A percentile compares a stretch with the other conserved stretches of the same genome.
Evolutionary conservation across 2,329 filamentous ascomycete genomes (phyloP).

Genomic region (Lojkania enalia): DNA sequence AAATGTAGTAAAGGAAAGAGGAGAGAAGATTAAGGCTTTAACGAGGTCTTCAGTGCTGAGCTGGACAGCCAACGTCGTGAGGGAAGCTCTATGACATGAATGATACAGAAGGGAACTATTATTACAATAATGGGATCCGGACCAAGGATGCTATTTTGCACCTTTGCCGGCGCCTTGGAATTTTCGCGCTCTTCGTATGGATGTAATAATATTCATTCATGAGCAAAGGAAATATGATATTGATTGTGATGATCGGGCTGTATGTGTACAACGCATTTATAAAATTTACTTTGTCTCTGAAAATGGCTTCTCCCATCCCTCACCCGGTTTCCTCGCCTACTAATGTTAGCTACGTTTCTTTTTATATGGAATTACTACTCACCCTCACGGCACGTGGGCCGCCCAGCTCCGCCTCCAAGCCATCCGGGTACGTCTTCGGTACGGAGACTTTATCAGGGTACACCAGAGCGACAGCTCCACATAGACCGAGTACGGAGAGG

Average conservation of each 20-base stretch:
- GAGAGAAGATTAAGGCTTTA: background rate
- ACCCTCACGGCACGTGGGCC: slow-evolving; percentile 49
- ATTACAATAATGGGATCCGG: no score
- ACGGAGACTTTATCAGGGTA: slow-evolving; percentile 53
- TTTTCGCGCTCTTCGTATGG: no score
- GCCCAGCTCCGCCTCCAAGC: slow-evolving; percentile 54
- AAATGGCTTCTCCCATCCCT: background rate
- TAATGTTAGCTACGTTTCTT: slow-evolving; percentile 2
- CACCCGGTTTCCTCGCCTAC: slow-evolving; percentile 13
- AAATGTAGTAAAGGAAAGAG: background rate
- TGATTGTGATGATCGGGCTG: no score
- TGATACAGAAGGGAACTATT: no score
- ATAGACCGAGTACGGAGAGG: slow-evolving; percentile 45
- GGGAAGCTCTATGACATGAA: background rate
- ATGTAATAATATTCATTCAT: no score
- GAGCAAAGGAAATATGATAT: no score
- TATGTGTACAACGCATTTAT: background rate
- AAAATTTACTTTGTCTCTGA: background rate
- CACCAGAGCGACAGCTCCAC: slow-evolving; percentile 42
- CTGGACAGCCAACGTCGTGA: background rate
- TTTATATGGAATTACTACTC: slow-evolving; percentile 18
- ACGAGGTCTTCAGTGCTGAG: background rate
- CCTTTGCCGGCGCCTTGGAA: no score
- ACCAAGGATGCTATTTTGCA: no score
- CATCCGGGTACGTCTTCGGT: slow-evolving; percentile 52